A percentile compares a stretch with the other conserved stretches of the same genome.
Conservation (phyloP, 805 yeast species). For the Candida gorgasii region DNA sequence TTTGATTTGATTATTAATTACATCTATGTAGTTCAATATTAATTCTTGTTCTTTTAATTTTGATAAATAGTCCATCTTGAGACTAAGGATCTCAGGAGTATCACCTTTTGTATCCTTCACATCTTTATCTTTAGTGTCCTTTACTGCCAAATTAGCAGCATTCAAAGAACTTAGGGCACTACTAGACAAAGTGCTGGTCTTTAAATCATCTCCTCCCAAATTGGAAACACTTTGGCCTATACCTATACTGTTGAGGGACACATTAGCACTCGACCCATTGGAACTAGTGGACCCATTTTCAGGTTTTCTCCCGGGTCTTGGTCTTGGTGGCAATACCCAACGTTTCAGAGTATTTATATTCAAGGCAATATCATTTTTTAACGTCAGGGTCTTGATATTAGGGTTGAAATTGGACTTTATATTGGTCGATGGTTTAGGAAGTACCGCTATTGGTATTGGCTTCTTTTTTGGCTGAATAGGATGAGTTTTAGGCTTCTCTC, state of each 20-base stretch:
- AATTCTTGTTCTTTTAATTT: conserved; percentile 45
- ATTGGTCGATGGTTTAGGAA: conserved; percentile 28
- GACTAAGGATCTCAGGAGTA: conserved; percentile 21
- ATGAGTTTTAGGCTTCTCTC: conserved; percentile 34
- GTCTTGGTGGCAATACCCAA: conserved; percentile 61
- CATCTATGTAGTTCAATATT: conserved; percentile 43
- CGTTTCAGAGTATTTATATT: conserved; percentile 39
- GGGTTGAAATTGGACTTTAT: conserved; percentile 22
- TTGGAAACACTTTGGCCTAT: background rate
- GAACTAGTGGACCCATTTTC: conserved; percentile 6
- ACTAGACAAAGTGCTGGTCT: background rate
- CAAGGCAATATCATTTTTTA: conserved; percentile 19
- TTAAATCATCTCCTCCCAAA: background rate
- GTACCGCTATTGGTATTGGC: conserved; percentile 34
- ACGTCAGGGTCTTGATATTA: conserved; percentile 19
- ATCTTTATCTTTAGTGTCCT: background rate
- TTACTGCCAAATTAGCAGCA: too few relatives aligned
- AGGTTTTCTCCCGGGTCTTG: conserved; percentile 53
- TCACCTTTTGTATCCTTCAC: background rate
- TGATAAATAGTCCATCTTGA: conserved; percentile 34
- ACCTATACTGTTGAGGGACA: background rate
- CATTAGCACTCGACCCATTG: background rate
- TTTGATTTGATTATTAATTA: conserved; percentile 42
- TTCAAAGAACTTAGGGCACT: background rate
- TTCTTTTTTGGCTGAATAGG: conserved; percentile 17